These are phyloP conservation scores for Chlorella sp. DNA, from an alignment of 139 green algal species.

Conservation along the genomic window DNA sequence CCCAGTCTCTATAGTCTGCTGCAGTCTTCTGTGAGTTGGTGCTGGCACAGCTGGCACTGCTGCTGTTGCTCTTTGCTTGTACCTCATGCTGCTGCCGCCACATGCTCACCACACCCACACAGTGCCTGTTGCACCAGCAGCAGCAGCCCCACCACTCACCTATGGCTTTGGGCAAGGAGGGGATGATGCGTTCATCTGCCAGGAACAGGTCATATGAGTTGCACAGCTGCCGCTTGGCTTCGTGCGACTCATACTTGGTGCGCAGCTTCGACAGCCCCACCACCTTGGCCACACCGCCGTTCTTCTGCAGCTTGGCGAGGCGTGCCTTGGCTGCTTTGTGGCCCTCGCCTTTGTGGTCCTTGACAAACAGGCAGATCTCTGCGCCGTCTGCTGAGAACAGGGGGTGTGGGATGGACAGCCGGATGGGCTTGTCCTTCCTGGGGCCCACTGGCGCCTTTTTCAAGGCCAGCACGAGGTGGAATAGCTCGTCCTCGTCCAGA, in stretches of 20 bases:
- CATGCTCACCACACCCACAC: too few species aligned
- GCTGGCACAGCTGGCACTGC: too few species aligned
- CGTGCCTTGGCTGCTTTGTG: slow-evolving; percentile 86
- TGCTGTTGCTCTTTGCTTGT: too few species aligned
- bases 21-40: too few species aligned
- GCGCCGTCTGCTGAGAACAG: slow-evolving; percentile 60
- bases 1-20: too few species aligned
- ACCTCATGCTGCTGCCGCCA: too few species aligned
- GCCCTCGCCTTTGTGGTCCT: slow-evolving; percentile 78
- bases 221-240: slow-evolving; percentile 89
- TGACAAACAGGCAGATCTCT: slow-evolving; percentile 92
- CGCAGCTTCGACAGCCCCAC: slow-evolving; percentile 74
- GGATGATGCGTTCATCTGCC: slow-evolving; percentile 87
- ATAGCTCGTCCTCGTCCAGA: slow-evolving; percentile 73
- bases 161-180: slow-evolving; percentile 87
- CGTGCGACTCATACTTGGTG: slow-evolving; percentile 91
- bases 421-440: slow-evolving; percentile 76
- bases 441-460: slow-evolving; percentile 66
- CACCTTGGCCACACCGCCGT: slow-evolving; percentile 74
- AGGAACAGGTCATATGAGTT: slow-evolving; percentile 91
- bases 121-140: too few species aligned
- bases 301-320: slow-evolving; percentile 53
- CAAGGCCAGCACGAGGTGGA: slow-evolving; percentile 72
- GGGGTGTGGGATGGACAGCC: slow-evolving; percentile 74
- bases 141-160: too few species aligned